A percentile compares a stretch with the other conserved stretches of the same genome.
These are phyloP conservation scores for Camellia oleifera DNA, from an alignment of 179 eudicot species.

Conservation along the genomic window DNA sequence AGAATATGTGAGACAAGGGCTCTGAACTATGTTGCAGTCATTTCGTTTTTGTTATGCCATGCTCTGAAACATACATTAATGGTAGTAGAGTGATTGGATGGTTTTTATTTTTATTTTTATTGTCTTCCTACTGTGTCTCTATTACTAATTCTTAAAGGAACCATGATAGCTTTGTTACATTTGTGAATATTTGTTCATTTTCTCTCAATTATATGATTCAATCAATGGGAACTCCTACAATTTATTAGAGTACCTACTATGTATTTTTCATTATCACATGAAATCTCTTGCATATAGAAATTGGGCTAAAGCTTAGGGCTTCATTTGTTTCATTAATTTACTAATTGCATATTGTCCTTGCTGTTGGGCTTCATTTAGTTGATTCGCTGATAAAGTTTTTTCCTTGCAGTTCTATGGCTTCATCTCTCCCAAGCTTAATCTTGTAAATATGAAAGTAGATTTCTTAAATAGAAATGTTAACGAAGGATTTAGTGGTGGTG, in stretches of 20 bases:
- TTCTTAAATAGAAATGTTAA: slow-evolving; percentile 90
- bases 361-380: neutral
- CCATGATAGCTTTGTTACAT: neutral
- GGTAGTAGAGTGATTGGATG: neutral
- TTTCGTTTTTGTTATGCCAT: neutral
- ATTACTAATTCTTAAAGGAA: neutral
- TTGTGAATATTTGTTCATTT: neutral
- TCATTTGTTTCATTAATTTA: neutral
- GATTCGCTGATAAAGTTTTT: neutral
- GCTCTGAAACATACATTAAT: neutral
- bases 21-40: too few relatives aligned
- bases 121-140: neutral
- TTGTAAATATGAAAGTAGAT: slow-evolving; percentile 89
- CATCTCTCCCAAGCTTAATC: slow-evolving; percentile 70
- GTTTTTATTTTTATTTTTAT: neutral
- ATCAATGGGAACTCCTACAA: neutral
- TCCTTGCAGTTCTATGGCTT: slow-evolving; percentile 75
- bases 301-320: neutral
- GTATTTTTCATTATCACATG: neutral
- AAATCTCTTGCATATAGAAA: neutral
- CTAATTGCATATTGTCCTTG: neutral
- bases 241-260: neutral
- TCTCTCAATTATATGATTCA: neutral
- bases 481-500: slow-evolving; percentile 99
- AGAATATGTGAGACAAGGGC: too few relatives aligned